phyloP scores from a whole-genome alignment of 116 monocot species.

The Cymodocea nodosa region DNA sequence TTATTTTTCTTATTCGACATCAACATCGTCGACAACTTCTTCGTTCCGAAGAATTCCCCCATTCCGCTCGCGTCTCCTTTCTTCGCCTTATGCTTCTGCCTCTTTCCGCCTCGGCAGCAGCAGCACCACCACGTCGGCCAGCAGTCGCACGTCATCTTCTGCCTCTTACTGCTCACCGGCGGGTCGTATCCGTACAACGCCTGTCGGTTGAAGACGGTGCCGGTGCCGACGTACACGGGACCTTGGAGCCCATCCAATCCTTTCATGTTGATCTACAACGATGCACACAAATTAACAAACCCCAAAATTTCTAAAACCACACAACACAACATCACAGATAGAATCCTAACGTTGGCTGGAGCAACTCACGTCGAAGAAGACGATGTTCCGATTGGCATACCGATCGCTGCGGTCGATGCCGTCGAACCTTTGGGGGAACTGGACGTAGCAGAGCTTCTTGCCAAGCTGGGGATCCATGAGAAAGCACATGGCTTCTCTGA shows the following conservation, averaged over 20 bases:
- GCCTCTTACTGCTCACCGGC: constrained; percentile 43
- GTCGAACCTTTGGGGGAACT: constrained; percentile 92
- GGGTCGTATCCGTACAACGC: constrained; percentile 92
- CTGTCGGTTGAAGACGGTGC: constrained; percentile 83
- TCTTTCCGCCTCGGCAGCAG: constrained; percentile 25
- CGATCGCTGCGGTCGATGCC: constrained; percentile 80
- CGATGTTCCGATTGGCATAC: constrained; percentile 84
- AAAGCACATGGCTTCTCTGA: constrained; percentile 92
- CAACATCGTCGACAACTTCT: constrained; percentile 2
- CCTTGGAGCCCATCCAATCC: constrained; percentile 93
- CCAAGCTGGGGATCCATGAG: constrained; percentile 92
- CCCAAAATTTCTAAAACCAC: neutral
- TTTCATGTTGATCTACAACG: constrained; percentile 82
- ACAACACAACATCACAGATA: neutral
- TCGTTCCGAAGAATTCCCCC: constrained; percentile 1
- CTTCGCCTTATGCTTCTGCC: neutral
- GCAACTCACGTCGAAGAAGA: constrained; percentile 78
- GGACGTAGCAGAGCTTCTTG: constrained; percentile 94
- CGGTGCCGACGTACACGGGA: constrained; percentile 86
- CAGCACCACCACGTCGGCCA: constrained; percentile 96
- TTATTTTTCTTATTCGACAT: constrained; percentile 19
- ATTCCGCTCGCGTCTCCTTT: constrained; percentile 1
- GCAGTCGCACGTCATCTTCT: constrained; percentile 91
- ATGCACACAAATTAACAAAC: too few relatives aligned
- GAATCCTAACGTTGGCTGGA: neutral